Evolutionary conservation across 176 grass and related monocot species (phyloP).

Genomic region (Oryza australiensis): DNA sequence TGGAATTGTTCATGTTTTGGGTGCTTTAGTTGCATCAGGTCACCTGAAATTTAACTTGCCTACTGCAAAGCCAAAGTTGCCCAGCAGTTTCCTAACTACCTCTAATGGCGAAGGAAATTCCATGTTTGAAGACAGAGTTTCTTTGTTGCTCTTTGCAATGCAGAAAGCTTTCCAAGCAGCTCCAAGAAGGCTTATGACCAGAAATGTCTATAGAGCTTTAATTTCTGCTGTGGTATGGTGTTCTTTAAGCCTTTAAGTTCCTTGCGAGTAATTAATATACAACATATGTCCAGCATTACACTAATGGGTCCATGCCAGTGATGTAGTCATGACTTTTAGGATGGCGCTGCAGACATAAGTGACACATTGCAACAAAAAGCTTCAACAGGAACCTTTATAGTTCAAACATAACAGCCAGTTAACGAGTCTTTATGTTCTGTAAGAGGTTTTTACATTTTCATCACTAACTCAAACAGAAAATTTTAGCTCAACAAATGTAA

Average conservation of each 20-base stretch:
- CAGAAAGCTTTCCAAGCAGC: slow-evolving; percentile 79
- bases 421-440: not conserved
- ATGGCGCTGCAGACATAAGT: not conserved
- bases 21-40: slow-evolving; percentile 70
- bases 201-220: slow-evolving; percentile 69
- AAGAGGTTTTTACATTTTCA: not conserved
- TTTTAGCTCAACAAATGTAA: not conserved
- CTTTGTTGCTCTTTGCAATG: slow-evolving; percentile 76
- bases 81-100: slow-evolving; percentile 51
- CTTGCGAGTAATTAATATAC: slow-evolving; percentile 18
- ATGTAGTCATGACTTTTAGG: not conserved
- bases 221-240: slow-evolving; percentile 67
- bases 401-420: not conserved
- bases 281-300: slow-evolving; percentile 16
- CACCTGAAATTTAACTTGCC: slow-evolving; percentile 60
- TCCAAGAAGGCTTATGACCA: slow-evolving; percentile 70
- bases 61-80: slow-evolving; percentile 38
- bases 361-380: not conserved
- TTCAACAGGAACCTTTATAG: not conserved
- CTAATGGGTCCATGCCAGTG: slow-evolving; percentile 10
- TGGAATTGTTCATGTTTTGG: slow-evolving; percentile 79
- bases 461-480: not conserved
- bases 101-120: slow-evolving; percentile 60
- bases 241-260: slow-evolving; percentile 16
- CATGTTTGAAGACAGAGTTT: slow-evolving; percentile 83